A percentile compares a stretch with the other conserved stretches of the same genome.
phyloP scores from a whole-genome alignment of 192 early-diverging fungal species.

The Linnemannia elongata region DNA sequence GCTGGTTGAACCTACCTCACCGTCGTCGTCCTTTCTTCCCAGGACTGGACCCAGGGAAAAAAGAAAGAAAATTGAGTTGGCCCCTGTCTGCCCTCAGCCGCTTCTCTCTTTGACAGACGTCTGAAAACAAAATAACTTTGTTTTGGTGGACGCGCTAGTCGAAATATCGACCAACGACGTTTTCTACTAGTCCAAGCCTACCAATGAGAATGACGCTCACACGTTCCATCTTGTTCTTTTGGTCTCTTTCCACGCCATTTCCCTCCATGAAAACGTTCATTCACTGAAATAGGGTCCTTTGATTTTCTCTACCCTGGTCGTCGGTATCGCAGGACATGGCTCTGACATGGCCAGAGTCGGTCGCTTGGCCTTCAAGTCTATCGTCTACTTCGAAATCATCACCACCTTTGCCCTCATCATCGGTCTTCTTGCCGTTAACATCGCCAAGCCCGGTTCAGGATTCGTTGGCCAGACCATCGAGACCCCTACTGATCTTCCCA shows the following conservation, averaged over 20 bases:
- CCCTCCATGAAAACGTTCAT: background rate
- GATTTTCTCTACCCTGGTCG: constrained; percentile 79
- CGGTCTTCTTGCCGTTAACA: constrained; percentile 75
- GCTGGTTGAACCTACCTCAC: background rate
- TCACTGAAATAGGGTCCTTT: constrained; percentile 63
- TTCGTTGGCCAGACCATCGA: constrained; percentile 36
- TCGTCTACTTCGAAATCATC: constrained; percentile 76
- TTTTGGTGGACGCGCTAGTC: background rate
- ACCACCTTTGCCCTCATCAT: constrained; percentile 75
- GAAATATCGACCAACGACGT: background rate
- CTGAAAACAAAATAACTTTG: background rate
- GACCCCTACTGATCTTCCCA: background rate
- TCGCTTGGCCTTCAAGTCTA: constrained; percentile 74
- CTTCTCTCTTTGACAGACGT: too few relatives aligned
- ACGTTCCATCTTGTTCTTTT: background rate
- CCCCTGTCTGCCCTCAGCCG: too few relatives aligned
- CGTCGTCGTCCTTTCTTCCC: background rate
- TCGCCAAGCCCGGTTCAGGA: constrained; percentile 73
- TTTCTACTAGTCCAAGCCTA: background rate
- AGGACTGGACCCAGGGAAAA: background rate
- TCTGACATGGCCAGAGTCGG: constrained; percentile 73
- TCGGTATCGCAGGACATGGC: constrained; percentile 81
- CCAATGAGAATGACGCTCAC: background rate
- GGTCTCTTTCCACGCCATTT: background rate
- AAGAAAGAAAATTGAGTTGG: background rate